Evolutionary conservation across 2,329 filamentous ascomycete species (phyloP), one percentile per base, ranked within the genome.

Genomic region (Curvularia sp.): DNA sequence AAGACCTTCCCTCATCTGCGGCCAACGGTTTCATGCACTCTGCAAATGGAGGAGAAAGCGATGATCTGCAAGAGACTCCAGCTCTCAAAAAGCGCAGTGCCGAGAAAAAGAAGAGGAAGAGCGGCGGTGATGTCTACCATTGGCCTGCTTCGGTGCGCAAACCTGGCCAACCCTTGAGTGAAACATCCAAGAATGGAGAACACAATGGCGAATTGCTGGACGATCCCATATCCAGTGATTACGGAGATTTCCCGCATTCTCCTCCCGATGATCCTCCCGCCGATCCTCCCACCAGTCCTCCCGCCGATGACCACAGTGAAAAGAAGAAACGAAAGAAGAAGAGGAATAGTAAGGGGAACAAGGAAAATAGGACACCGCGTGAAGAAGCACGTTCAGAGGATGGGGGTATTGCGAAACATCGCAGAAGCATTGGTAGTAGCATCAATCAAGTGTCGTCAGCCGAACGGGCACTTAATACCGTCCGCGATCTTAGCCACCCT

Each of bases 381-480:
- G 7, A 18, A 31, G 33, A 22, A 18, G 42, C 24, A 28, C 6
- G 22, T 20, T 22, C 51, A 30, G 15, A 13, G 31, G 22, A 53
- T n/a, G 22, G 30, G 20, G 9, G 8, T 20, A 22, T 28, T 33
- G 10, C 12, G 5, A 26, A 20, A 28, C 6, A 18, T 13, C 33
- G 48, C 48, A 26, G 33, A 41, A 49, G 10, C 24, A 49, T 28
- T 15, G 47, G 47, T 7, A 26, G 30, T 15, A 26, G 13, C 7
- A 24, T 6, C 24, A 31, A 10, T 39, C 18, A 8, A 15, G 24
- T 44, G 3, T 52, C 60, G 22, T 60, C 65, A 15, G 67, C 63
- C n/a, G 65, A 69, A 4, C 60, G 41, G 35, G 65, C 63, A 8
- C 47, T 71, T 5, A 43, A 60, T 8, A 53, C 47, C 0, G 18